Percentiles rank a stretch among this genome's conserved stretches.
These are phyloP conservation scores for Chlamydomonas sp. DNA, from an alignment of 139 green algal genomes.

Conservation along the genomic window DNA sequence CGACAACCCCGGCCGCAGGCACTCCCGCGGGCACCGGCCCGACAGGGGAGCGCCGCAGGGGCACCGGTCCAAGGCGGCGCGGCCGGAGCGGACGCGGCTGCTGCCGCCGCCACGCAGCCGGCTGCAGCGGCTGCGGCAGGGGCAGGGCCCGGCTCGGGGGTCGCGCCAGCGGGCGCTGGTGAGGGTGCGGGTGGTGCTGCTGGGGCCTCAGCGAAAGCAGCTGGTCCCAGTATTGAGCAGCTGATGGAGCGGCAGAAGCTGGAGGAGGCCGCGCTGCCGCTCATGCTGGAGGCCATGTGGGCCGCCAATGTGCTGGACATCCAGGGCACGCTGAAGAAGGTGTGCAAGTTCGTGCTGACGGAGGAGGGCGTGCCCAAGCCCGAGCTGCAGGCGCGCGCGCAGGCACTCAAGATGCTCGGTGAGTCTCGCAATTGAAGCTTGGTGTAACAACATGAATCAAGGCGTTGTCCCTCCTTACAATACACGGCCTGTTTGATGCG, in stretches of 20 bases:
- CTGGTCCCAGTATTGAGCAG: constrained; percentile 38
- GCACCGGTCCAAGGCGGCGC: neutral
- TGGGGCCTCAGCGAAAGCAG: neutral
- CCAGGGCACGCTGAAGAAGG: constrained; percentile 79
- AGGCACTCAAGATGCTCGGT: constrained; percentile 50
- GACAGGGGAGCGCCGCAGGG: neutral
- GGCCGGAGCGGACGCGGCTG: neutral
- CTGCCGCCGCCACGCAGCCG: neutral
- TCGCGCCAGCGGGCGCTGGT: constrained; percentile 33
- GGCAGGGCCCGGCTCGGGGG: neutral
- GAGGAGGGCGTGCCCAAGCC: constrained; percentile 33
- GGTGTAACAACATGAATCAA: too few relatives aligned
- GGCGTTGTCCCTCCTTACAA: too few relatives aligned
- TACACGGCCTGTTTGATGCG: too few relatives aligned
- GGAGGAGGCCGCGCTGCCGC: constrained; percentile 79
- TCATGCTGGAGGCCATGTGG: constrained; percentile 96
- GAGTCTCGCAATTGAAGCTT: neutral
- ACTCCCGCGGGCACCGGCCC: neutral
- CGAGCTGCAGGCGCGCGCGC: constrained; percentile 36
- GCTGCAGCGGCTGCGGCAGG: neutral
- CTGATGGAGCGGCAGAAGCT: constrained; percentile 53
- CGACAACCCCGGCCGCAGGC: neutral
- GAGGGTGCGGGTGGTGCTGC: neutral
- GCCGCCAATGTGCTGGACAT: constrained; percentile 93
- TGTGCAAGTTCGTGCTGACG: constrained; percentile 48